A percentile compares a stretch with the other conserved stretches of the same genome.
phyloP scores from a whole-genome alignment of 1,284 basidiomycete species.

The Tilletia setariae region DNA sequence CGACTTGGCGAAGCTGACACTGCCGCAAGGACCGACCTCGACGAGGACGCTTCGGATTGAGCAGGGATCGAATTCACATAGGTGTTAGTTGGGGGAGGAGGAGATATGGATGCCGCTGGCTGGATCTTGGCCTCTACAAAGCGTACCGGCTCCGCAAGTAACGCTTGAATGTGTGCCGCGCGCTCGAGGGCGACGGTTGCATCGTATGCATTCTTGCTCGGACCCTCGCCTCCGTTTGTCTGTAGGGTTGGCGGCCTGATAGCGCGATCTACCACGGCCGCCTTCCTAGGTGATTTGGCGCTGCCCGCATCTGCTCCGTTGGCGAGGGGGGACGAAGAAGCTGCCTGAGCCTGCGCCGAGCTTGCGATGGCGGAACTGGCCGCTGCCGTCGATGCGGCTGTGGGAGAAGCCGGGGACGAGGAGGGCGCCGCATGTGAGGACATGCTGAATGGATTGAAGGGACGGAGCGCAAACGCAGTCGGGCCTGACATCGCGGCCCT shows the following conservation, averaged over 20 bases:
- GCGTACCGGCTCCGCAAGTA: conserved; percentile 8
- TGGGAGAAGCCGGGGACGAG: neutral
- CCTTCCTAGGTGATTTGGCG: too few species aligned
- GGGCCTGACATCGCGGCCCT: neutral
- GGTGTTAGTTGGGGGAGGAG: neutral
- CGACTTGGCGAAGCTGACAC: neutral
- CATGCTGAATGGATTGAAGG: neutral
- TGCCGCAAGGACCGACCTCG: neutral
- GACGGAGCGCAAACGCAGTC: neutral
- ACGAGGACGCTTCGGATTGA: neutral
- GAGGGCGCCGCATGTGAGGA: too few species aligned
- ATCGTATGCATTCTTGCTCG: neutral
- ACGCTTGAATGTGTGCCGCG: neutral
- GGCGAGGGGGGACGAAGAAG: too few species aligned
- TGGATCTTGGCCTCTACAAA: neutral
- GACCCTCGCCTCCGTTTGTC: too few species aligned
- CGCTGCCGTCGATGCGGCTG: neutral
- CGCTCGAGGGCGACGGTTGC: neutral
- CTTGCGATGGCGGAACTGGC: neutral
- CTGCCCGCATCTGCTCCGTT: too few species aligned
- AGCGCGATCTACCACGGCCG: too few species aligned
- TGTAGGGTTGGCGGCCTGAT: too few species aligned
- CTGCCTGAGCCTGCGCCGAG: neutral
- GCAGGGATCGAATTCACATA: too few species aligned
- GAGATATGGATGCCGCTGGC: neutral